These are phyloP conservation scores for Tricholoma hemisulphureum DNA, from an alignment of 768 basidiomycete genomes.

Conservation along the genomic window DNA sequence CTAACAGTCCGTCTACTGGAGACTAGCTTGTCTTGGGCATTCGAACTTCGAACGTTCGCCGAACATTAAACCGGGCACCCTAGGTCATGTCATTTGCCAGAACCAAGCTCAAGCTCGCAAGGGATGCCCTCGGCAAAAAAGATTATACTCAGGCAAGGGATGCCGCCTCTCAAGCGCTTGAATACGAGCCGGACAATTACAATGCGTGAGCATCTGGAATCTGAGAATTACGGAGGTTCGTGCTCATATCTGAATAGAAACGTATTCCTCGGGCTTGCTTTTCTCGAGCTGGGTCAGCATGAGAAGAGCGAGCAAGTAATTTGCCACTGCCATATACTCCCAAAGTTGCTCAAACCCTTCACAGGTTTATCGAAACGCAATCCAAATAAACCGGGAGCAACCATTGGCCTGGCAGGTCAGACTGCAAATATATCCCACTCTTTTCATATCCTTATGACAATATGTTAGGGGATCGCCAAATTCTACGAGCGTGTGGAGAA, in stretches of 20 bases:
- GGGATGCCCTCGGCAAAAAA: conserved; percentile 73
- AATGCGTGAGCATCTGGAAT: conserved; percentile 64
- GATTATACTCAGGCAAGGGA: conserved; percentile 68
- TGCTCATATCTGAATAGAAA: conserved; percentile 45
- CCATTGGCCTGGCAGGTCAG: conserved; percentile 83
- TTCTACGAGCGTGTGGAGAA: conserved; percentile 64
- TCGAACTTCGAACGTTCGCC: neutral
- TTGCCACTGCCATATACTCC: conserved; percentile 3
- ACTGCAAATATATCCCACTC: conserved; percentile 14
- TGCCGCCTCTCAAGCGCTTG: conserved; percentile 63
- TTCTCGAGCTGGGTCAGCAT: conserved; percentile 67
- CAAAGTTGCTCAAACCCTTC: conserved; percentile 12
- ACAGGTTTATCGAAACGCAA: conserved; percentile 80
- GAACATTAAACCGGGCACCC: conserved; percentile 2
- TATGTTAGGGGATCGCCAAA: conserved; percentile 63
- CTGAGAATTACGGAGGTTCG: neutral
- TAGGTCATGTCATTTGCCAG: conserved; percentile 54
- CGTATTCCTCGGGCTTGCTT: conserved; percentile 82
- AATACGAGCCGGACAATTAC: conserved; percentile 81
- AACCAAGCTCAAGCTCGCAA: conserved; percentile 73
- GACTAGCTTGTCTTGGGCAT: neutral
- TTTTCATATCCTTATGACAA: conserved; percentile 4
- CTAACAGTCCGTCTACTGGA: too few relatives aligned
- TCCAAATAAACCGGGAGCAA: conserved; percentile 63
- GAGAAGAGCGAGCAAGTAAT: conserved; percentile 85